Conservation (phyloP, 176 grass and related monocot genomes). For the Carex pumila region DNA sequence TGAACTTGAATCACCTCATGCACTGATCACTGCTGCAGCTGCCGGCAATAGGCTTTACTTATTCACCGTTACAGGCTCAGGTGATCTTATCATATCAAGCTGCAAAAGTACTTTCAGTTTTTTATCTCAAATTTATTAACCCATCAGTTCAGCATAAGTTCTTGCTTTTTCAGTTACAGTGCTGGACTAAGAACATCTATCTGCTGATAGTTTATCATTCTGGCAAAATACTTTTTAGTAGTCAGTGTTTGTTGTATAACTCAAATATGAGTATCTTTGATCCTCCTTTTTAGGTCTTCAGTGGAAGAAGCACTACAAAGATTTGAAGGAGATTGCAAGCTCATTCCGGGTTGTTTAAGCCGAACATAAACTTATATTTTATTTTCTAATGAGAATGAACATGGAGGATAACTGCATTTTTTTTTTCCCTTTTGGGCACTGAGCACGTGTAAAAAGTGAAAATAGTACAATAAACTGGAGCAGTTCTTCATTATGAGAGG, state of each 20-base stretch:
- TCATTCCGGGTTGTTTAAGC: conserved; percentile 69
- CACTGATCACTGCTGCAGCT: conserved; percentile 85
- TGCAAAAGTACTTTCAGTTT: background rate
- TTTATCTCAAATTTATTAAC: background rate
- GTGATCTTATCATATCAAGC: conserved; percentile 26
- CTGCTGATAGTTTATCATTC: background rate
- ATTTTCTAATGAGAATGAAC: background rate
- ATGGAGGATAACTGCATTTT: background rate
- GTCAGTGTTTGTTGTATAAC: background rate
- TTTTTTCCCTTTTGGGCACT: background rate
- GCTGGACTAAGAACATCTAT: background rate
- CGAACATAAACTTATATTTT: background rate
- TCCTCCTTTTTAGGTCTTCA: conserved; percentile 54
- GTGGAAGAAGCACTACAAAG: conserved; percentile 93
- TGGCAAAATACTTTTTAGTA: background rate
- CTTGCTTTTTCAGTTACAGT: background rate
- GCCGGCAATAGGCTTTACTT: conserved; percentile 93
- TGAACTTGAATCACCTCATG: conserved; percentile 79
- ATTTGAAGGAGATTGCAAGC: conserved; percentile 77
- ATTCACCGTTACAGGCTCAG: conserved; percentile 78
- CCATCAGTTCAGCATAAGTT: background rate
- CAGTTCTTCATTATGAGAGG: background rate
- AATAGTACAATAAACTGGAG: background rate
- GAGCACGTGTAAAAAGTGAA: background rate
- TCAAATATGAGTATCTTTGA: background rate